Evolutionary conservation across 1,284 basidiomycete genomes (phyloP), one percentile per base, ranked within the genome.

Genomic region (Fomitopsis palustris): DNA sequence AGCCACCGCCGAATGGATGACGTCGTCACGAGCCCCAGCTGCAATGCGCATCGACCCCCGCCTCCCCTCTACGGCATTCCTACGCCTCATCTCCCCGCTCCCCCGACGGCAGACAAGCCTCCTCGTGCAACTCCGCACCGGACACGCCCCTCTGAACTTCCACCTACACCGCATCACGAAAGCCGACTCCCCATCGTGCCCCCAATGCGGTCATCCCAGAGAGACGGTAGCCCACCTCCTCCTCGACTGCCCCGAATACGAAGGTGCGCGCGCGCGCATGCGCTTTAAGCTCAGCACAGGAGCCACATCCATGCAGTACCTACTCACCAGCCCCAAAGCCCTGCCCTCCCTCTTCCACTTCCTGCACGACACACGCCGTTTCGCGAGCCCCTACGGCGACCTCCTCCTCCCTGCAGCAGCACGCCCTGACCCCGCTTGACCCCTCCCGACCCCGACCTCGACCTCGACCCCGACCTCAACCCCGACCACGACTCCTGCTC

Each of bases 61-160:
- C 1, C 38, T 66, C 1, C 64, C 67, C 10, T 62, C 63, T 0
- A 37, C 31, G 10, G 19, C 31, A 23, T 53, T 31, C 37, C 8
- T 16, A 3, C 21, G 31, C 16, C 29, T 55, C 9, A 47, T 56
- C 2, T 8, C 14, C 2, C 27, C 21, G n/a, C 49, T 60, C 5
- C 56, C 62, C 1, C 41, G 64, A 2, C 43, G 60, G 2, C 64
- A 67, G 0, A 59, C 65, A 6, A 62, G 49, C 33, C 31, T 71
- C 0, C 63, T 74, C 12, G 56, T 69, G 17, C 74, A 74, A 52
- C 68, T 74, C 0, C 66, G 69, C 10, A 67, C 70, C 0, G 69
- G 70, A 9, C 69, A 72, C 45, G 61, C 64, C 2, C 67, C 70
- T 0, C 68, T 75, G 3, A 62, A 69, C 41, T n/a, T 56, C 1